These are phyloP conservation scores for Ustilago loliicola DNA, from an alignment of 1,284 basidiomycete species.

Conservation along the genomic window DNA sequence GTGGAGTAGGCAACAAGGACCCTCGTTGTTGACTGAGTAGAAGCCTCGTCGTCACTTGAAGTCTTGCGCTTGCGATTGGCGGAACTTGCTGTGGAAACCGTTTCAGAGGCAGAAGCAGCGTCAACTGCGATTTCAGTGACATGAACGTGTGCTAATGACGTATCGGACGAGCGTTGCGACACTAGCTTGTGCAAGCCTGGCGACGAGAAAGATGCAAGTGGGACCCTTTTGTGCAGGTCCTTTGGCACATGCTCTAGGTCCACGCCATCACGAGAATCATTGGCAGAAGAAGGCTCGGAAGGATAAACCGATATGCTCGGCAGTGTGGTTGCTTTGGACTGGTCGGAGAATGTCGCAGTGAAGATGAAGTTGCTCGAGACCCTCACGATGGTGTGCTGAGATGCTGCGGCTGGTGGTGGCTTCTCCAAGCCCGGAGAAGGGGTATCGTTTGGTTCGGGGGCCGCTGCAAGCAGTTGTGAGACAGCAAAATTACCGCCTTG, in stretches of 20 bases:
- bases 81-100: background rate
- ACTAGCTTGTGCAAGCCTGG: conserved; percentile 8
- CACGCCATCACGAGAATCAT: no score
- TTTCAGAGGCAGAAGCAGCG: background rate
- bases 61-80: conserved; percentile 21
- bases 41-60: no score
- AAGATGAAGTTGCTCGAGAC: conserved; percentile 41
- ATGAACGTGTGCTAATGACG: background rate
- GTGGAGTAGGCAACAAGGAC: conserved; percentile 63
- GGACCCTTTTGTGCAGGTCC: conserved; percentile 17
- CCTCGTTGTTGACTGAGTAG: background rate
- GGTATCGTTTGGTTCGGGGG: background rate
- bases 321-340: background rate
- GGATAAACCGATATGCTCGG: conserved; percentile 30
- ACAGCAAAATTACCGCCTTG: conserved; percentile 43
- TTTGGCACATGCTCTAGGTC: conserved; percentile 4
- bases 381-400: conserved; percentile 28
- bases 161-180: background rate
- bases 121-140: conserved; percentile 45
- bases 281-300: background rate
- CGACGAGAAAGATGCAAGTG: conserved; percentile 17
- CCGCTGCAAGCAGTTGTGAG: conserved; percentile 25
- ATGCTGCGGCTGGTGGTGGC: background rate
- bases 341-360: conserved; percentile 7
- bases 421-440: background rate